Evolutionary conservation across 1,284 basidiomycete species (phyloP), one percentile per base, ranked within the genome.

Genomic region (Mixia osmundae): DNA sequence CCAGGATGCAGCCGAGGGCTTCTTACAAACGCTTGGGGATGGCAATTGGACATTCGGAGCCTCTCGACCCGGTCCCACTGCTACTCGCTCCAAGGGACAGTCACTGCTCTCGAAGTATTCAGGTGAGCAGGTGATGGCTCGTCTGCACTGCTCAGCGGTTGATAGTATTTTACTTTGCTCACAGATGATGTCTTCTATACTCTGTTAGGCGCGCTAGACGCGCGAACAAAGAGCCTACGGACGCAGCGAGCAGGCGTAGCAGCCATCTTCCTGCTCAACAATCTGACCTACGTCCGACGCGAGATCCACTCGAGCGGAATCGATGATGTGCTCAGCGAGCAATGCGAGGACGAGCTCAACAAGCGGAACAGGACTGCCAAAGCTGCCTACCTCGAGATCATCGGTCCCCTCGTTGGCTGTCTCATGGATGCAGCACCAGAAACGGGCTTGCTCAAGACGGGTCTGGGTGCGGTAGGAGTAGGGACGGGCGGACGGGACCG

Each of bases 211-310:
- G 38, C 50, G 3, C 41, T 51, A 15, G 50, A 51, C 25, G 19
- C 41, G 9, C 44, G 47, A 1, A 34, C 48, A 3, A 37, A 41
- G 3, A 30, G 27, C 4, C 37, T 51, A 0, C 42, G 43, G 23
- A 5, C 12, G 7, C 23, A 30, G n/a, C 28, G 37, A 19, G 25
- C 32, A 5, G 48, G 49, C 6, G 32, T 48, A 5, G 35, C 47
- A 4, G 37, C 51, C 29, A 50, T 54, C 23, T 54, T 50, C 39
- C 39, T 50, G 16, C 43, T 54, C 30, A 54, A 54, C 41, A 53
- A 53, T 36, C 33, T 54, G 3, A 45, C 48, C 6, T 53, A 46
- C 40, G 39, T 54, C 27, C 44, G 51, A 1, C 45, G 50, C 20
- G 43, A 49, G 28, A 23, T 49, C 25, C 38, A 50, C 23, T 49